Base-by-base conservation (phyloP, 805 yeast genomes). In the Monosporozyma unispora region DNA sequence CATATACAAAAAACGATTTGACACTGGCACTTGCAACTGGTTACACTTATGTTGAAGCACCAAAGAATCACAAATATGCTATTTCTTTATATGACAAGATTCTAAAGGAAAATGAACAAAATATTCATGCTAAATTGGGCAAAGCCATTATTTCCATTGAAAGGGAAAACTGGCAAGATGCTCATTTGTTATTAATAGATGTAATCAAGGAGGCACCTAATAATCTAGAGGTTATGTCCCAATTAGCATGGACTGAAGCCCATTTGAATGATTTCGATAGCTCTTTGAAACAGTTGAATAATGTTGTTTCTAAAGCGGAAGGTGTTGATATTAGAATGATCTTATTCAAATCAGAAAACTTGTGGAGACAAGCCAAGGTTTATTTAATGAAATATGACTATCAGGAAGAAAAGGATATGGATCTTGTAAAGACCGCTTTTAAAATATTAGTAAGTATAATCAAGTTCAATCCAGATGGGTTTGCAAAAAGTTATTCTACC, bases 31-130 rank as follows among this genome's bases (percentile, higher is more conserved):
- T 87, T 48, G 98, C 93, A 0, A 77, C 81, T 0, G 75, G 84
- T 1, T 87, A 89, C 60, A 86, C 95, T 0, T 84, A 87, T 60
- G 77, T 82, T 59, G 96, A 91, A 63, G 85, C 97, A 0, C 99
- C 98, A 10, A 88, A 88, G 64, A 86, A 91, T 66, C 87, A 79
- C 59, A 72, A 78, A 2, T 73, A 82, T 23, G 98, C 99, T 0
- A 61, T 84, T 27, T 79, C 78, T 45, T 64, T 89, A 14, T 93
- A 84, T 64, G 84, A 84, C 35, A 69, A 72, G 22, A 79, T 89
- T 3, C 70, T 87, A 23, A 54, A 64, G 0, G 70, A 70, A 19
- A 69, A 69, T 28, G 74, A 76, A 4, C 57, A 64, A 4, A 79
- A 81, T 56, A 67, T 75, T 4, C 74, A 73, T 44, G 96, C 96